Evolutionary conservation across 2,329 filamentous ascomycete genomes (phyloP).

Genomic region (Knufia petricola): DNA sequence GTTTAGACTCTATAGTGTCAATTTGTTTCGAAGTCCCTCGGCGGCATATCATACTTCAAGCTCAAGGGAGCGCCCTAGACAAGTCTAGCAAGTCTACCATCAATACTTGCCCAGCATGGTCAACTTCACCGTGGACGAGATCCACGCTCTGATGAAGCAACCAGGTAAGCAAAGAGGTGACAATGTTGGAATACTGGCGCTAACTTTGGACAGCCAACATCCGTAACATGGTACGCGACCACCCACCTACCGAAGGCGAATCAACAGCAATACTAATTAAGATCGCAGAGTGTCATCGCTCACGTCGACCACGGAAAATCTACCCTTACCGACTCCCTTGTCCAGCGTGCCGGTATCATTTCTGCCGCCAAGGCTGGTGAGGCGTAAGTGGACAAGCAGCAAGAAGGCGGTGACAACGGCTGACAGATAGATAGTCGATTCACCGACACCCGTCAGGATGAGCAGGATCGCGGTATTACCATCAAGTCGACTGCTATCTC

Average conservation of each 20-base stretch:
- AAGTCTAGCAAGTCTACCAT: constrained; percentile 12
- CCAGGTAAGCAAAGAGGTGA: constrained; percentile 29
- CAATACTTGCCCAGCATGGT: constrained; percentile 88
- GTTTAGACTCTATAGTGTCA: constrained; percentile 4
- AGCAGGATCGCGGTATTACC: constrained; percentile 99
- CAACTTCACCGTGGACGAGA: constrained; percentile 97
- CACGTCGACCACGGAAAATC: constrained; percentile 98
- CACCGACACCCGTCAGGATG: constrained; percentile 93
- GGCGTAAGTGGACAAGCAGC: constrained; percentile 33
- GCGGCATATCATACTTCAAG: constrained; percentile 8
- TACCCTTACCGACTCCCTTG: constrained; percentile 96
- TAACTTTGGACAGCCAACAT: constrained; percentile 51
- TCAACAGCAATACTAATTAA: constrained; percentile 4
- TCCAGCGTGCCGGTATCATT: constrained; percentile 99
- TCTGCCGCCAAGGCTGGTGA: constrained; percentile 96
- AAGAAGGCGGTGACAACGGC: not conserved
- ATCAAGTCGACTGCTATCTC: constrained; percentile 99
- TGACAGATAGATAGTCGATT: constrained; percentile 47
- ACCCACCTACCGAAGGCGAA: constrained; percentile 44
- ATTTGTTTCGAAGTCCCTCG: not conserved
- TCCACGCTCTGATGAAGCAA: constrained; percentile 33
- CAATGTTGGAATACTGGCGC: constrained; percentile 26
- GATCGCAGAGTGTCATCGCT: constrained; percentile 10
- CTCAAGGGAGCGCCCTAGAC: constrained; percentile 22
- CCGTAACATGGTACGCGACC: constrained; percentile 76